Evolutionary conservation across 1,284 basidiomycete species (phyloP).

Genomic region (Cutaneotrichosporon arboriforme): DNA sequence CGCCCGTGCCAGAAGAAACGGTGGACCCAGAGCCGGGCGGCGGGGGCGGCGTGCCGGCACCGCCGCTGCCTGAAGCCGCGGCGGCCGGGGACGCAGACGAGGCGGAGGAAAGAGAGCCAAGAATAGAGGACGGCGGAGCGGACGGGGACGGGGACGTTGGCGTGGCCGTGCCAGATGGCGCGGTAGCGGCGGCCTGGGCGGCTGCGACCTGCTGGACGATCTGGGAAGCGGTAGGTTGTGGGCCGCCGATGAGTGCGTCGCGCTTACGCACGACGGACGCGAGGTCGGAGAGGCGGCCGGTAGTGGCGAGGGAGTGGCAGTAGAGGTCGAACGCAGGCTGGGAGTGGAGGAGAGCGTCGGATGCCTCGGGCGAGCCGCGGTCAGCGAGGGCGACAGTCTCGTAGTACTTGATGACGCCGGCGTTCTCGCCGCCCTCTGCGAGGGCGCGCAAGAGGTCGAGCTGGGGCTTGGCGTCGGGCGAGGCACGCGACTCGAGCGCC

Average conservation of each 20-base stretch:
- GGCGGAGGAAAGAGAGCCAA: background rate
- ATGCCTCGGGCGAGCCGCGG: conserved; percentile 12
- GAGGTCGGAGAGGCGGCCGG: conserved; percentile 32
- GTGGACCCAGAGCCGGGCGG: conserved; percentile 1
- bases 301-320: conserved; percentile 26
- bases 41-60: background rate
- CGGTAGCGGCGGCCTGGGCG: background rate
- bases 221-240: background rate
- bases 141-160: conserved; percentile 1
- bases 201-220: background rate
- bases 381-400: conserved; percentile 32
- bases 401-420: conserved; percentile 36
- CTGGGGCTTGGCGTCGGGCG: conserved; percentile 24
- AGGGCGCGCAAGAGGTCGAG: conserved; percentile 34
- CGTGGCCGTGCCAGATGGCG: background rate
- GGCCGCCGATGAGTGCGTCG: conserved; percentile 21
- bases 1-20: conserved; percentile 9
- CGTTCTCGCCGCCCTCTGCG: conserved; percentile 29
- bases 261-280: conserved; percentile 26
- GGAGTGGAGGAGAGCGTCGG: conserved; percentile 27
- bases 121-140: background rate
- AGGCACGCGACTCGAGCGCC: conserved; percentile 22
- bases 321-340: conserved; percentile 36
- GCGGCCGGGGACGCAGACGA: conserved; percentile 45
- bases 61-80: conserved; percentile 15